A percentile compares a stretch with the other conserved stretches of the same genome.
Evolutionary conservation across 192 early-diverging fungal genomes (phyloP).

Genomic region (Umbelopsis vinacea): DNA sequence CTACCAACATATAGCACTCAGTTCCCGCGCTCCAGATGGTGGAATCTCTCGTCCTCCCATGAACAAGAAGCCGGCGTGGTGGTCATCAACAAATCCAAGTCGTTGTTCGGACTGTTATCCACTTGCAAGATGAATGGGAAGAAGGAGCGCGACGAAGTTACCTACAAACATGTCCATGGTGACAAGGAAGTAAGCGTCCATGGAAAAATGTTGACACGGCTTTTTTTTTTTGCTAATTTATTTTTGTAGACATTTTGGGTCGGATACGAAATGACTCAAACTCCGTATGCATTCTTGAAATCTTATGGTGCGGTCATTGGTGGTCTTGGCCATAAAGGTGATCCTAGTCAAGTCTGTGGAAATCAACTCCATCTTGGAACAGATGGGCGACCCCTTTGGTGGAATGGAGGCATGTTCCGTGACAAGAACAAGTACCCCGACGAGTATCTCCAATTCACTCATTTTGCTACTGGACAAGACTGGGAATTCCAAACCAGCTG

Average conservation of each 20-base stretch:
- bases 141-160: constrained; percentile 51
- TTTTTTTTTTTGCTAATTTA: not conserved
- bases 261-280: constrained; percentile 62
- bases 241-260: constrained; percentile 59
- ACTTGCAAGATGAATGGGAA: constrained; percentile 61
- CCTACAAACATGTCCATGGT: constrained; percentile 54
- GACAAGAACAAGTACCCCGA: constrained; percentile 48
- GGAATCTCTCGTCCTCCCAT: constrained; percentile 44
- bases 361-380: constrained; percentile 51
- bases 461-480: constrained; percentile 44
- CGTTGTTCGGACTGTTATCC: constrained; percentile 56
- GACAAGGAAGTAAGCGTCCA: constrained; percentile 61
- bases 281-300: constrained; percentile 55
- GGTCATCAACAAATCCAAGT: constrained; percentile 54
- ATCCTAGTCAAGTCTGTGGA: constrained; percentile 44
- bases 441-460: constrained; percentile 43
- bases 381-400: constrained; percentile 48
- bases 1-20: constrained; percentile 50
- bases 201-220: not conserved
- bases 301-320: constrained; percentile 59
- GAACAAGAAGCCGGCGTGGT: constrained; percentile 71
- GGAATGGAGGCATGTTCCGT: constrained; percentile 54
- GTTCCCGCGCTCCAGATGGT: constrained; percentile 45
- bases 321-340: constrained; percentile 40
- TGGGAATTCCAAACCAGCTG: constrained; percentile 52